Base-by-base conservation (phyloP, 2,329 filamentous ascomycete species). In the Colletotrichum musicola region DNA sequence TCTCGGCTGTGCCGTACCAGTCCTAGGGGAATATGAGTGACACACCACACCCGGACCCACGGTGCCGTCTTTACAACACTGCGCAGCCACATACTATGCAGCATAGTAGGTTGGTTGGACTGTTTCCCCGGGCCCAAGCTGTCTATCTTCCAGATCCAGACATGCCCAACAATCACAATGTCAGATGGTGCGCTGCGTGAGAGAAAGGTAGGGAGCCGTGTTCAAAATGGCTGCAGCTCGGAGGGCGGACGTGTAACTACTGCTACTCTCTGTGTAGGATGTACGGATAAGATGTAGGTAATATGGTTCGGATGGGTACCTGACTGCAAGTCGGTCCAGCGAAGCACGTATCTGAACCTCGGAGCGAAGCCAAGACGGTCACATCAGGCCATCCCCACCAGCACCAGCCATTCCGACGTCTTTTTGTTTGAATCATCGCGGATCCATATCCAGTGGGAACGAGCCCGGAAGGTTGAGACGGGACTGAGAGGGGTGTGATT, bases 381-480 rank as follows among this genome's bases (percentile, higher is more conserved):
- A 46, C 49, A 55, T 64, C 49, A 58, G 47, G 14, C 49, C 61
- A 59, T 53, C 18, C 30, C 30, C 54, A 64, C 53, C 20, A 44
- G 12, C 25, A 18, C 38, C 12, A 42, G 57, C 40, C 59, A 55
- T 64, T 57, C 61, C 61, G 49, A 51, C 47, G 30, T 40, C 40
- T 64, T 35, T 54, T 54, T 25, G n/a, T 16, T 30, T 55, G 55
- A 38, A 55, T 44, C 65, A 60, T 59, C 54, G 47, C 40, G 42
- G 40, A 42, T 50, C 65, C 61, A 60, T 64, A 47, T 55, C 51
- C 27, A 55, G 49, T 51, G 62, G 65, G 42, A 68, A 55, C 38
- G 49, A 50, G 25, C 20, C 35, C 20, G 47, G n/a, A 30, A 22
- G 25, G 47, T 44, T 44, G 46, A 49, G 20, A 46, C n/a, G 51